Evolutionary conservation across 2,329 filamentous ascomycete genomes (phyloP), one percentile per base, ranked within the genome.

Genomic region (Phyllachora maydis): DNA sequence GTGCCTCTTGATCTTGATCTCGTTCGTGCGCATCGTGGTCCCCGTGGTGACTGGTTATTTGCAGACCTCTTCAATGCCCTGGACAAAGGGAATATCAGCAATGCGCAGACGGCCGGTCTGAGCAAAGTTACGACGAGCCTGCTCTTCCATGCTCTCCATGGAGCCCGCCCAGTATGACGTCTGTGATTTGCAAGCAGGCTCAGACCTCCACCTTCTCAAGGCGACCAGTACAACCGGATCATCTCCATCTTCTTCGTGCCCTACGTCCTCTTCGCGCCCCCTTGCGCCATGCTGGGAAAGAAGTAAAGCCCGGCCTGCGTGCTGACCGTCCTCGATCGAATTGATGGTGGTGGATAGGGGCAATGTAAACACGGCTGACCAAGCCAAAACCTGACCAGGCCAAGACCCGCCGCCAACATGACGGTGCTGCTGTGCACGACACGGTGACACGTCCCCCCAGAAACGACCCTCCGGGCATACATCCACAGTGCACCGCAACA

Each of bases 191-290:
- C n/a, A 8, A 8, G 6, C 6, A 5, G 8, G 10, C 6, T 8
- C 18, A 46, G 60, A 68, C 34, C 47, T 78, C 11, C 41, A 61
- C 16, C 69, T 81, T 45, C 55, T 55, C 20, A n/a, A n/a, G 42
- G 47, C 1, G 57, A 66, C 31, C 59, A 77, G 39, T 77, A 79
- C 47, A 78, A 77, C 39, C 56, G 67, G 14, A 59, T 78, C 22
- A 45, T 79, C 17, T 60, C 57, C 24, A 67, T 78, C 27, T 79
- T 79, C 49, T 79, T 73, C 42, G 53, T 78, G 5, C 74, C 74
- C 0, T 79, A 74, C 39, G 72, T 78, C 17, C 38, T 81, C 3
- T 73, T 68, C 25, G 72, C 69, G 2, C 70, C 69, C 0, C 64
- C 68, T 2, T 44, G 77, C 10, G 47, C 49, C 24, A 70, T 79